phyloP scores from a whole-genome alignment of 2,329 filamentous ascomycete species.

The Neonectria neomacrospora region DNA sequence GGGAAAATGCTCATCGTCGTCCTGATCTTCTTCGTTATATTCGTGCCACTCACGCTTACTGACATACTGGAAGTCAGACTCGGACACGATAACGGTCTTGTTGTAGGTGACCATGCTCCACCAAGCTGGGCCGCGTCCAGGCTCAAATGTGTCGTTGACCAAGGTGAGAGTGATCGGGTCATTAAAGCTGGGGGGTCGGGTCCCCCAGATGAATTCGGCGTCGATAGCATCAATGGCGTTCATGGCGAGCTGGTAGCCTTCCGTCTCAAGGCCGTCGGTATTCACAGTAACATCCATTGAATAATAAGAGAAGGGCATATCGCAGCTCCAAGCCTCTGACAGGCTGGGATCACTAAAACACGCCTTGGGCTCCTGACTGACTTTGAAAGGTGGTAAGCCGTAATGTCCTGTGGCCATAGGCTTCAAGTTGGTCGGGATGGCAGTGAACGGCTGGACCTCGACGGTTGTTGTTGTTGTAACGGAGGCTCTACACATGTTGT shows the following conservation, averaged over 20 bases:
- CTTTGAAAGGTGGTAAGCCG: constrained; percentile 64
- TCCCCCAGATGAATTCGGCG: constrained; percentile 61
- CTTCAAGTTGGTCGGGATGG: constrained; percentile 62
- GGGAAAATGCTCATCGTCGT: constrained; percentile 24
- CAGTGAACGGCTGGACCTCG: constrained; percentile 63
- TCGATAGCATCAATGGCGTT: constrained; percentile 53
- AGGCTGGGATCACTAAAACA: constrained; percentile 69
- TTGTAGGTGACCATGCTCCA: constrained; percentile 63
- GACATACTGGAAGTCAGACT: constrained; percentile 50
- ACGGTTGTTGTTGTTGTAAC: constrained; percentile 52
- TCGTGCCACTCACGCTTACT: constrained; percentile 40
- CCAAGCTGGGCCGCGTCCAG: constrained; percentile 64
- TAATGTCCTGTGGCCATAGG: constrained; percentile 66
- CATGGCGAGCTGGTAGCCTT: constrained; percentile 55
- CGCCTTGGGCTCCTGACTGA: constrained; percentile 60
- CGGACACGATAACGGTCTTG: constrained; percentile 66
- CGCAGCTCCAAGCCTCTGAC: constrained; percentile 72
- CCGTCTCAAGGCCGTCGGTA: constrained; percentile 41
- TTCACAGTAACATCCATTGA: constrained; percentile 54
- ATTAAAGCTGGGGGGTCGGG: constrained; percentile 60
- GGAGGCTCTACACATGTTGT: constrained; percentile 25
- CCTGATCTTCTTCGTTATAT: constrained; percentile 27
- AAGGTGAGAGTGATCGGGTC: constrained; percentile 55
- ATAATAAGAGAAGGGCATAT: constrained; percentile 60
- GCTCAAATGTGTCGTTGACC: constrained; percentile 63